These are phyloP conservation scores for Xylariaceae sp. DNA, from an alignment of 2,329 filamentous ascomycete genomes.

Conservation along the genomic window DNA sequence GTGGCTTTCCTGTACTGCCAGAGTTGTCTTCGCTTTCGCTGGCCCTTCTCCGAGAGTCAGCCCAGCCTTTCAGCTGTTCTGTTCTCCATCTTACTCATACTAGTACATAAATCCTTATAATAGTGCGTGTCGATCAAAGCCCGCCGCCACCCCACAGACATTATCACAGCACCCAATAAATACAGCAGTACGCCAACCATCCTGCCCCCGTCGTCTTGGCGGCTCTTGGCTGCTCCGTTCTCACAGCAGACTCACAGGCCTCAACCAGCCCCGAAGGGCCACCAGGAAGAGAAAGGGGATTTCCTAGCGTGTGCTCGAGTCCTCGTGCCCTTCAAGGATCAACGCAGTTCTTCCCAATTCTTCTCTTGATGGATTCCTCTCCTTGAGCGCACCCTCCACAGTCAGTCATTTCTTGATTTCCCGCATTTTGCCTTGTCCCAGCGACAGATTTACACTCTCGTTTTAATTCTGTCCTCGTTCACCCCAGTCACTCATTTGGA, in stretches of 20 bases:
- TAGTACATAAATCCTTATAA: too few species aligned
- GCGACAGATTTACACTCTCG: conserved; percentile 5
- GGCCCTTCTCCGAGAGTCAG: conserved; percentile 1
- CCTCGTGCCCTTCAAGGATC: neutral
- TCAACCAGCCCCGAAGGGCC: too few species aligned
- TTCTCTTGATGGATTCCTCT: conserved; percentile 10
- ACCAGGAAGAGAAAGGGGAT: conserved; percentile 12
- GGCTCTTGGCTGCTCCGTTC: conserved; percentile 15
- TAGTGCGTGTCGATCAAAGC: neutral
- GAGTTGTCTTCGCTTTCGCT: neutral
- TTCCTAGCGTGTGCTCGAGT: neutral
- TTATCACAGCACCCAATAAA: conserved; percentile 10
- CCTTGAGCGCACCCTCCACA: conserved; percentile 9
- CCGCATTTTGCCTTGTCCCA: conserved; percentile 4
- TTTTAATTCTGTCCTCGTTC: conserved; percentile 12
- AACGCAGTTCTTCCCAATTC: conserved; percentile 2
- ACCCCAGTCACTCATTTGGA: conserved; percentile 18
- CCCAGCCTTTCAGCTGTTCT: too few species aligned
- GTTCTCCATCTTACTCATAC: neutral
- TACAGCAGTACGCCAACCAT: conserved; percentile 2
- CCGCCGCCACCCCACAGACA: conserved; percentile 12
- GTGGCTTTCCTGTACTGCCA: too few species aligned
- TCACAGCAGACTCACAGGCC: too few species aligned
- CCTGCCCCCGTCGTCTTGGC: conserved; percentile 16
- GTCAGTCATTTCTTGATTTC: conserved; percentile 9